Evolutionary conservation across 768 basidiomycete species (phyloP).

Genomic region (Termitomyces sp.): DNA sequence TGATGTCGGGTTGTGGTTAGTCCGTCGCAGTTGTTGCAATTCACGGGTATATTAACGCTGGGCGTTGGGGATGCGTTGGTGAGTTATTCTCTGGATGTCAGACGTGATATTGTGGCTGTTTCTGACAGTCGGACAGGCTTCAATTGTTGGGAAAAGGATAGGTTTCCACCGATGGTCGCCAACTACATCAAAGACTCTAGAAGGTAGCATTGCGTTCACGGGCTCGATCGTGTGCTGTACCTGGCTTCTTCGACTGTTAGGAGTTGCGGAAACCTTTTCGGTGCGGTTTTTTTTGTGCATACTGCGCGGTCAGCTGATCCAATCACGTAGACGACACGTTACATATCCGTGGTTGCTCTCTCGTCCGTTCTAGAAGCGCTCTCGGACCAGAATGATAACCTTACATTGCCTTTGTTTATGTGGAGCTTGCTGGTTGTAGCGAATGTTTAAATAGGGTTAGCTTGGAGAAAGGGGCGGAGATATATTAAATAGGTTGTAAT

Average conservation of each 20-base stretch:
- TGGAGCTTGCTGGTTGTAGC: slow-evolving; percentile 83
- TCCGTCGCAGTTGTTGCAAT: slow-evolving; percentile 45
- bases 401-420: slow-evolving; percentile 93
- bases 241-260: slow-evolving; percentile 65
- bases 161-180: slow-evolving; percentile 85
- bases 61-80: slow-evolving; percentile 95
- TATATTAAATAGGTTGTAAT: neutral
- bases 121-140: slow-evolving; percentile 53
- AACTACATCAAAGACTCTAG: slow-evolving; percentile 82
- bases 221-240: slow-evolving; percentile 66
- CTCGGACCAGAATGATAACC: slow-evolving; percentile 95
- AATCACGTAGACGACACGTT: slow-evolving; percentile 55
- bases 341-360: slow-evolving; percentile 57
- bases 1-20: slow-evolving; percentile 21
- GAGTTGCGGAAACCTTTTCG: slow-evolving; percentile 71
- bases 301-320: neutral
- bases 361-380: slow-evolving; percentile 83
- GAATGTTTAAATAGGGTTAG: slow-evolving; percentile 21
- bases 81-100: slow-evolving; percentile 25
- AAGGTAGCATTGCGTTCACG: slow-evolving; percentile 85
- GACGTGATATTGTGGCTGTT: neutral
- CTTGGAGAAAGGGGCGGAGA: neutral
- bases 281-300: slow-evolving; percentile 40
- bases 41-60: slow-evolving; percentile 84
- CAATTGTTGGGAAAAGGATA: slow-evolving; percentile 83